Conservation (phyloP, 2,329 filamentous ascomycete species). For the Hymenotorrendiella dingleyae region DNA sequence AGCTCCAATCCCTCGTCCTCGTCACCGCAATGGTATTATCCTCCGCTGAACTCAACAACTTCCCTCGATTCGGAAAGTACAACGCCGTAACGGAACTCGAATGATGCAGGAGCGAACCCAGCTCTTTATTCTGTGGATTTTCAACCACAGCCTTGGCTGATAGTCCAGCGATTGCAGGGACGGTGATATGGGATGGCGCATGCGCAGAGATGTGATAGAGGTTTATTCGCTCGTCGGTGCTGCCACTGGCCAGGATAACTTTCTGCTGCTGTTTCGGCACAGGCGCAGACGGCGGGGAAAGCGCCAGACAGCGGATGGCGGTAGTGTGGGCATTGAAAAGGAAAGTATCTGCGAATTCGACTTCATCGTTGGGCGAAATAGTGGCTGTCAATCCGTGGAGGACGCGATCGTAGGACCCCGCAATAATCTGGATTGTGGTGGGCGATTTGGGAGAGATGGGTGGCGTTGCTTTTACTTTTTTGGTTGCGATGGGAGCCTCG, state of each 20-base stretch:
- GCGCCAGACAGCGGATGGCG: slow-evolving; percentile 79
- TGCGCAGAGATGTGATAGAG: slow-evolving; percentile 81
- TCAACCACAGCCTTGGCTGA: slow-evolving; percentile 70
- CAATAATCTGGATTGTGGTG: slow-evolving; percentile 77
- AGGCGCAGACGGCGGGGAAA: slow-evolving; percentile 68
- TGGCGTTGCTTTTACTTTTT: slow-evolving; percentile 24
- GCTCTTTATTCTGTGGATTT: slow-evolving; percentile 79
- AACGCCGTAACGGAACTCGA: slow-evolving; percentile 73
- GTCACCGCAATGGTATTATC: slow-evolving; percentile 89
- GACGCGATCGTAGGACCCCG: slow-evolving; percentile 89
- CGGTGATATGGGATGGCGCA: slow-evolving; percentile 52
- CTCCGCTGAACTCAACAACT: slow-evolving; percentile 81
- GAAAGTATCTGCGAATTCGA: slow-evolving; percentile 84
- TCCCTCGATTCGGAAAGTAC: slow-evolving; percentile 76
- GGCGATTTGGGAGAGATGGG: slow-evolving; percentile 20
- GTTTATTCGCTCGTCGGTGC: slow-evolving; percentile 91
- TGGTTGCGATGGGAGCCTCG: slow-evolving; percentile 11
- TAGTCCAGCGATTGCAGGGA: slow-evolving; percentile 58
- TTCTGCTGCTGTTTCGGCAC: slow-evolving; percentile 64
- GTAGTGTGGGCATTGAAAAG: slow-evolving; percentile 91
- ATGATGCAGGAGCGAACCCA: slow-evolving; percentile 85
- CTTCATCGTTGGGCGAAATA: slow-evolving; percentile 41
- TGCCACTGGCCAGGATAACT: slow-evolving; percentile 82
- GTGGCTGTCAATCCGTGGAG: slow-evolving; percentile 86
- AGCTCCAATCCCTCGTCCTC: slow-evolving; percentile 80